Conservation (phyloP, 345 rosid genomes). For the Euphorbia lathyris region DNA sequence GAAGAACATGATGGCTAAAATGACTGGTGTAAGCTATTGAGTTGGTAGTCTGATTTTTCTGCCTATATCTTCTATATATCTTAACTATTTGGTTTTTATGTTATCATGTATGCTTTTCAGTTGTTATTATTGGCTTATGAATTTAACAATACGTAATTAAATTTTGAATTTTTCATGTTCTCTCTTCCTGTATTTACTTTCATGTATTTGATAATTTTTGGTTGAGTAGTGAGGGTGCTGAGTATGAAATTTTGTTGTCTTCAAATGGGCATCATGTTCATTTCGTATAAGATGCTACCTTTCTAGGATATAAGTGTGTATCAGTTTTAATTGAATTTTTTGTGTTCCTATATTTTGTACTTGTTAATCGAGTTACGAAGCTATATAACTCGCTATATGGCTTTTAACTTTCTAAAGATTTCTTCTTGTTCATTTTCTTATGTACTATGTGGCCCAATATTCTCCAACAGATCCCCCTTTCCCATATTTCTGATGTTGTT, state of each 20-base stretch:
- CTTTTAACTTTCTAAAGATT: not conserved
- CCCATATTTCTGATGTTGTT: constrained; percentile 61
- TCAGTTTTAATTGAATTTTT: not conserved
- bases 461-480: constrained; percentile 51
- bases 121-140: too few relatives aligned
- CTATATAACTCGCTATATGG: not conserved
- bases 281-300: not conserved
- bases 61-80: not conserved
- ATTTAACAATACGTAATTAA: too few relatives aligned
- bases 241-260: not conserved
- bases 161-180: too few relatives aligned
- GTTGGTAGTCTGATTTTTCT: not conserved
- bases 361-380: not conserved
- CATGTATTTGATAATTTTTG: not conserved
- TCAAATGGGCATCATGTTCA: not conserved
- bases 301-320: not conserved
- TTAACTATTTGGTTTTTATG: not conserved
- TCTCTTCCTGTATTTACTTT: too few relatives aligned
- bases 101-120: too few relatives aligned
- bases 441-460: not conserved
- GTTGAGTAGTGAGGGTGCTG: not conserved
- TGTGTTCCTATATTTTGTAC: not conserved
- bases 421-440: not conserved
- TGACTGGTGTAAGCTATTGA: constrained; percentile 51
- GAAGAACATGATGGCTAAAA: constrained; percentile 52